Percentiles rank a stretch among this genome's conserved stretches.
phyloP scores from a whole-genome alignment of 495 filamentous ascomycete species.

The Friedmanniomyces endolithicus region DNA sequence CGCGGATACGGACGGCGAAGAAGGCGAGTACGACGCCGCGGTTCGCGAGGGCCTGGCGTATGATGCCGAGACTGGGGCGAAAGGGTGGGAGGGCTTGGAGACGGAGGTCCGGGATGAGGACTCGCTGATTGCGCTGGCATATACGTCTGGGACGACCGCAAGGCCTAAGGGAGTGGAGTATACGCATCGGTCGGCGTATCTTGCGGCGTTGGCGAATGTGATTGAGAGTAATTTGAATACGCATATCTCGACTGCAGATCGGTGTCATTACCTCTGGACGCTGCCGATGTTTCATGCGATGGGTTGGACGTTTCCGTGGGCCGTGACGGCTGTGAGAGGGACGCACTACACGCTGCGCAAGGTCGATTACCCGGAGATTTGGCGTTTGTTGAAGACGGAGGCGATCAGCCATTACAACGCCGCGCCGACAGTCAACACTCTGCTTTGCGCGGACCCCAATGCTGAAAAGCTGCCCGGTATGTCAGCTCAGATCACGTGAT shows the following conservation, averaged over 20 bases:
- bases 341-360: slow-evolving; percentile 92
- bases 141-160: slow-evolving; percentile 89
- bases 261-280: slow-evolving; percentile 82
- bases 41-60: slow-evolving; percentile 65
- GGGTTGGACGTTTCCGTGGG: slow-evolving; percentile 36
- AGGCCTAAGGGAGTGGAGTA: slow-evolving; percentile 88
- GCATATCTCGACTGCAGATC: slow-evolving; percentile 34
- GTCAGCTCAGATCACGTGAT: background rate
- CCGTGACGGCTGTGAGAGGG: slow-evolving; percentile 78
- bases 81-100: slow-evolving; percentile 69
- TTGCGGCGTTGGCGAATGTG: slow-evolving; percentile 73
- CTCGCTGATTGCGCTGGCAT: slow-evolving; percentile 67
- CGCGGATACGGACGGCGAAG: slow-evolving; percentile 67
- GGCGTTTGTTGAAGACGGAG: slow-evolving; percentile 72
- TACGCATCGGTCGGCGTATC: slow-evolving; percentile 76
- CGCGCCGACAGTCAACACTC: slow-evolving; percentile 89
- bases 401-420: slow-evolving; percentile 89
- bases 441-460: slow-evolving; percentile 65
- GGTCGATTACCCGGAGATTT: slow-evolving; percentile 88
- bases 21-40: slow-evolving; percentile 72
- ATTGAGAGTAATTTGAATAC: slow-evolving; percentile 78
- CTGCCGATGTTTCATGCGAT: slow-evolving; percentile 94
- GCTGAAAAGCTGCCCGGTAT: slow-evolving; percentile 49
- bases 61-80: slow-evolving; percentile 47
- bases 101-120: slow-evolving; percentile 61